Conservation (phyloP, 2,329 filamentous ascomycete species). For the Trichoderma citrinoviride region DNA sequence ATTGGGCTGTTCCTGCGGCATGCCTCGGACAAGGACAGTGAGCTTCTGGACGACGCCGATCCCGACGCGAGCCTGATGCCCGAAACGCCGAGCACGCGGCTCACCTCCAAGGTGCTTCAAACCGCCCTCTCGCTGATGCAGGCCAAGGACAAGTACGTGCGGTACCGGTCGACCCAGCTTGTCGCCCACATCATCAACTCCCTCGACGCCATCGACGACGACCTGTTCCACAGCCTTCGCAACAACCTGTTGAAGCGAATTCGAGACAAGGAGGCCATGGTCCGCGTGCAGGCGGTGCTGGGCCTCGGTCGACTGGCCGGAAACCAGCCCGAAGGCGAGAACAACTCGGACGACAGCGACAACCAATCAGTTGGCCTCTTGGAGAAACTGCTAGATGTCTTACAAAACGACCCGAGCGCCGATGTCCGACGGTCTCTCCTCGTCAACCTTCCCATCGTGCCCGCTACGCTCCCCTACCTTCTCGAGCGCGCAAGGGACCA, state of each 20-base stretch:
- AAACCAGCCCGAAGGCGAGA: conserved; percentile 69
- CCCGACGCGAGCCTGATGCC: conserved; percentile 68
- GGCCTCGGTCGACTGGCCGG: conserved; percentile 83
- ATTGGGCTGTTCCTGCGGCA: conserved; percentile 81
- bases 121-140: conserved; percentile 72
- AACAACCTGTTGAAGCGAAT: conserved; percentile 79
- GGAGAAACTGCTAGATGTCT: conserved; percentile 78
- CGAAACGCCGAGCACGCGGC: conserved; percentile 79
- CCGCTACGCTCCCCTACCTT: conserved; percentile 78
- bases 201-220: conserved; percentile 87
- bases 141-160: conserved; percentile 88
- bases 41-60: conserved; percentile 62
- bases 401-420: conserved; percentile 91
- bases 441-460: conserved; percentile 83
- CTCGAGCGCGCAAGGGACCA: conserved; percentile 88
- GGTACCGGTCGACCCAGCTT: conserved; percentile 86
- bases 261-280: conserved; percentile 89
- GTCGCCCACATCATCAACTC: conserved; percentile 91
- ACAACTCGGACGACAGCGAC: conserved; percentile 68
- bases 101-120: conserved; percentile 72
- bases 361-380: conserved; percentile 66
- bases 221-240: conserved; percentile 79
- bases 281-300: conserved; percentile 87
- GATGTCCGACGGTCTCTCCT: conserved; percentile 88
- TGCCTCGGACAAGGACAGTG: conserved; percentile 66